A percentile compares a stretch with the other conserved stretches of the same genome.
Evolutionary conservation across 768 basidiomycete species (phyloP).

Genomic region (Hortiboletus campestris): DNA sequence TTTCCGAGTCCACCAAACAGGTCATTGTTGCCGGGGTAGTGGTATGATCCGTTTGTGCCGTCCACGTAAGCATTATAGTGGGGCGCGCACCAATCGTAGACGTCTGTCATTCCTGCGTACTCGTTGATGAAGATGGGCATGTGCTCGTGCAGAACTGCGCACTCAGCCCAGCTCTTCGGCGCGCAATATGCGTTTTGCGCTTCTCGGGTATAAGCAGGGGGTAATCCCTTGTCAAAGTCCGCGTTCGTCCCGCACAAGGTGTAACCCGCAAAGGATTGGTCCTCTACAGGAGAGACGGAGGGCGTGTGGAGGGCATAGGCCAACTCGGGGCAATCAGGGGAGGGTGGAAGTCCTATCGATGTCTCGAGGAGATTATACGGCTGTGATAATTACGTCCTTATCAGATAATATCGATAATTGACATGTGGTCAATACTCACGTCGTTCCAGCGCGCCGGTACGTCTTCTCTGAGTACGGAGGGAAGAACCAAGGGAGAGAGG

Average conservation of each 20-base stretch:
- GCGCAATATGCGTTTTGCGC: slow-evolving; percentile 20
- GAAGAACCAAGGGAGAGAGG: slow-evolving; percentile 32
- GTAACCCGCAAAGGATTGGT: slow-evolving; percentile 23
- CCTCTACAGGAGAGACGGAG: slow-evolving; percentile 24
- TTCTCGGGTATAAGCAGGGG: slow-evolving; percentile 14
- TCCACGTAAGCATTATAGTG: slow-evolving; percentile 15
- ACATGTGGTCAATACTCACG: slow-evolving; percentile 23
- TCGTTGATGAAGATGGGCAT: slow-evolving; percentile 32
- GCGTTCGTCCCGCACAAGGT: slow-evolving; percentile 10
- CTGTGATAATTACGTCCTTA: slow-evolving; percentile 26
- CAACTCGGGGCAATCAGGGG: slow-evolving; percentile 22
- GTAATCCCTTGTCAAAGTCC: slow-evolving; percentile 10
- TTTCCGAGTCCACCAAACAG: slow-evolving; percentile 11
- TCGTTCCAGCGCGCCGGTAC: slow-evolving; percentile 34
- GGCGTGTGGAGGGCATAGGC: slow-evolving; percentile 27
- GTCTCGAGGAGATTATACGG: slow-evolving; percentile 36
- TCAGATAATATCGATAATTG: slow-evolving; percentile 7
- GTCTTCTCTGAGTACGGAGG: slow-evolving; percentile 30
- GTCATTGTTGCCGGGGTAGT: slow-evolving; percentile 1
- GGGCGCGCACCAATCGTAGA: slow-evolving; percentile 28
- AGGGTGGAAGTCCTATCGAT: slow-evolving; percentile 27
- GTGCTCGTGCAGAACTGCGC: slow-evolving; percentile 11
- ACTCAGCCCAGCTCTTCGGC: slow-evolving; percentile 31
- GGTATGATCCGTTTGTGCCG: slow-evolving; percentile 2
- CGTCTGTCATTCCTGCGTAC: slow-evolving; percentile 10